These are phyloP conservation scores for Ceratocystis harringtonii DNA, from an alignment of 2,329 filamentous ascomycete genomes.

Conservation along the genomic window DNA sequence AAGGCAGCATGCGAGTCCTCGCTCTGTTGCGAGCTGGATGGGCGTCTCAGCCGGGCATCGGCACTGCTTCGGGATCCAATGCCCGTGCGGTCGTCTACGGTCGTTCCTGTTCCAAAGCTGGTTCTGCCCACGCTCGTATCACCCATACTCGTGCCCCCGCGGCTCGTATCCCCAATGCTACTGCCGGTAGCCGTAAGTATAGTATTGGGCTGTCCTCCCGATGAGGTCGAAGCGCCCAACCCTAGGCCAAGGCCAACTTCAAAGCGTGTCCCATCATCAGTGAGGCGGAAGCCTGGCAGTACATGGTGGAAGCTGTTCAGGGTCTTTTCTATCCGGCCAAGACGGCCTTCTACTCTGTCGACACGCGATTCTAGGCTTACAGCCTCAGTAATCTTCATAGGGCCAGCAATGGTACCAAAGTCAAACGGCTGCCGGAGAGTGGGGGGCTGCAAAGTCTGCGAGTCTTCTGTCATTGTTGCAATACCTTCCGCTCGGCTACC, in stretches of 20 bases:
- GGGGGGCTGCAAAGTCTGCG: conserved; percentile 20
- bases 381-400: conserved; percentile 43
- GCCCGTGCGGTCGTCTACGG: not conserved
- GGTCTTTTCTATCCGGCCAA: conserved; percentile 38
- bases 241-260: not conserved
- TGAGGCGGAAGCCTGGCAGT: conserved; percentile 28
- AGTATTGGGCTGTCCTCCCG: not conserved
- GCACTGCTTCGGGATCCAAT: not conserved
- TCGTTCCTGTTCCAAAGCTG: conserved; percentile 1
- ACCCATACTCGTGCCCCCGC: not conserved
- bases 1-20: conserved; percentile 31
- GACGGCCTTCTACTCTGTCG: conserved; percentile 34
- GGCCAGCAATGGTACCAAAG: conserved; percentile 34
- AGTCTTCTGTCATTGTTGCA: not conserved
- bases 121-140: not conserved
- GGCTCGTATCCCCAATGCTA: not conserved
- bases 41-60: not conserved
- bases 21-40: conserved; percentile 8
- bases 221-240: not conserved
- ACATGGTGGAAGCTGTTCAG: conserved; percentile 36
- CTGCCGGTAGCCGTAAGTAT: not conserved
- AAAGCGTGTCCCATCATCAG: conserved; percentile 15
- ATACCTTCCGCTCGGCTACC: conserved; percentile 21
- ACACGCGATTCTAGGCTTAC: conserved; percentile 40
- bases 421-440: conserved; percentile 38